Percentiles rank a stretch among this genome's conserved stretches.
Evolutionary conservation across 805 yeast species (phyloP).

Genomic region (Spathaspora gorwiae): DNA sequence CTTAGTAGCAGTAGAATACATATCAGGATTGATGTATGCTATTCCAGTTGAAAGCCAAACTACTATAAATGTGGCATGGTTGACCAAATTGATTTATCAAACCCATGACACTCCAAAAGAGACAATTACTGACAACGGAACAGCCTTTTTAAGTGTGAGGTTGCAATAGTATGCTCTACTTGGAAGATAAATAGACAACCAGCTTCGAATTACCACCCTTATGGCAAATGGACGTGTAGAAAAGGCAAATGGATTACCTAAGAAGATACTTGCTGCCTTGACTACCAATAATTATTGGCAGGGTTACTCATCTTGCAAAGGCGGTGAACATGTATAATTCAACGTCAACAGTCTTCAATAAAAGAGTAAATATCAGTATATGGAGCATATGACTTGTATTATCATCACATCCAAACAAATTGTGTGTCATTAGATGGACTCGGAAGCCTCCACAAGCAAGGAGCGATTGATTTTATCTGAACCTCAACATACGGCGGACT

Average conservation of each 20-base stretch:
- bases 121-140: neutral
- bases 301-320: too few relatives aligned
- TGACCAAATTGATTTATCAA: too few relatives aligned
- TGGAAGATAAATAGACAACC: neutral
- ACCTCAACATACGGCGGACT: too few relatives aligned
- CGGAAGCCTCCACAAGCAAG: too few relatives aligned
- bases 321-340: neutral
- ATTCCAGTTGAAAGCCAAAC: too few relatives aligned
- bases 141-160: neutral
- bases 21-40: neutral
- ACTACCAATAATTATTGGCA: neutral
- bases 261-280: neutral
- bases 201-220: neutral
- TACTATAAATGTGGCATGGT: too few relatives aligned
- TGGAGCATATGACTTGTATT: too few relatives aligned
- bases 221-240: neutral
- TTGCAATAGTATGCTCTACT: neutral
- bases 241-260: neutral
- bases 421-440: too few relatives aligned
- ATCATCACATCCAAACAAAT: too few relatives aligned
- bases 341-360: neutral
- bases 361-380: too few relatives aligned
- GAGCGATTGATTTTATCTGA: too few relatives aligned
- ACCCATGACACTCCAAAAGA: neutral
- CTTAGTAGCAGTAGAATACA: neutral